These are phyloP conservation scores for Scorias spongiosa DNA, from an alignment of 2,329 filamentous ascomycete genomes.

Conservation along the genomic window DNA sequence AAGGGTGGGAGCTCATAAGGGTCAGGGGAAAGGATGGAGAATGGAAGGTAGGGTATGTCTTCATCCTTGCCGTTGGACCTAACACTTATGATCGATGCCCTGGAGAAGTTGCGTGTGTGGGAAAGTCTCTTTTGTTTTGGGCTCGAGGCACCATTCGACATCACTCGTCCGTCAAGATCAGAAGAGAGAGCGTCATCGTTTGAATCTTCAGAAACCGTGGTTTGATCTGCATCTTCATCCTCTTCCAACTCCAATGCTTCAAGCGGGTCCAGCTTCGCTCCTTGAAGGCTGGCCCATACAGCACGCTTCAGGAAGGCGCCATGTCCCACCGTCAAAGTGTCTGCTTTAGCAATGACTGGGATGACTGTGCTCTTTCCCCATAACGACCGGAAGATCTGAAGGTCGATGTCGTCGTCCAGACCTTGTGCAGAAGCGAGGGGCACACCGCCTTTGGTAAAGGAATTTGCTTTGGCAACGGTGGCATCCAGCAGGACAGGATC, in stretches of 20 bases:
- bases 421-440: constrained; percentile 46
- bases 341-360: constrained; percentile 89
- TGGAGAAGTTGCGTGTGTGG: constrained; percentile 26
- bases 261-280: constrained; percentile 72
- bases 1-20: constrained; percentile 56
- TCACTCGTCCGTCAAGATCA: constrained; percentile 5
- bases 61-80: constrained; percentile 20
- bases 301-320: constrained; percentile 85
- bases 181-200: constrained; percentile 18
- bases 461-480: constrained; percentile 31
- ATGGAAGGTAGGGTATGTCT: constrained; percentile 56
- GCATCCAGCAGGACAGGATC: constrained; percentile 75
- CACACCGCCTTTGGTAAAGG: constrained; percentile 20
- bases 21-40: constrained; percentile 90
- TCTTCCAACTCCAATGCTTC: constrained; percentile 74
- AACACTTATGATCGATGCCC: constrained; percentile 13
- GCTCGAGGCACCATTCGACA: constrained; percentile 3
- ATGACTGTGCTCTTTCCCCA: constrained; percentile 92
- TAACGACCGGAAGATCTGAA: constrained; percentile 76
- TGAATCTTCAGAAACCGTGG: constrained; percentile 24
- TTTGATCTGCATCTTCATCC: constrained; percentile 35
- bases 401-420: constrained; percentile 75
- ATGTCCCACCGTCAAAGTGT: constrained; percentile 88
- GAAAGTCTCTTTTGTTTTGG: constrained; percentile 5
- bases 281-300: constrained; percentile 78